Percentiles rank a stretch among this genome's conserved stretches.
phyloP scores from a whole-genome alignment of 768 basidiomycete genomes.

The Auricularia auricula-judae region DNA sequence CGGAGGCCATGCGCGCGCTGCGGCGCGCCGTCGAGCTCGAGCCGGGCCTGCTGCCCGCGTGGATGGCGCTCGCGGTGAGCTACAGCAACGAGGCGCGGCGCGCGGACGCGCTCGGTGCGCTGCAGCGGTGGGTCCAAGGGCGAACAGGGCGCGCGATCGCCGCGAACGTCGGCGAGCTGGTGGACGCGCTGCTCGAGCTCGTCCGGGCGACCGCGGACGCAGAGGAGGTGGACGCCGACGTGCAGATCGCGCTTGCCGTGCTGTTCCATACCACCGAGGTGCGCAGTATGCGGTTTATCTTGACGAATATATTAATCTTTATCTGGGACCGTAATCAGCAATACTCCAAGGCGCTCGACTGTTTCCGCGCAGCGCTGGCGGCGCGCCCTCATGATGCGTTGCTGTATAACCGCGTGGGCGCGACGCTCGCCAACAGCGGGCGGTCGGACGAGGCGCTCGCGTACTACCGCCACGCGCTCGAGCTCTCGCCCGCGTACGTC shows the following conservation, averaged over 20 bases:
- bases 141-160: slow-evolving; percentile 42
- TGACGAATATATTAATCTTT: background rate
- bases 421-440: slow-evolving; percentile 87
- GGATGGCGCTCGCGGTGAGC: slow-evolving; percentile 85
- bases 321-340: slow-evolving; percentile 38
- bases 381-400: slow-evolving; percentile 89
- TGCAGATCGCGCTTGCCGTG: slow-evolving; percentile 90
- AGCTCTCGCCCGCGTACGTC: slow-evolving; percentile 82
- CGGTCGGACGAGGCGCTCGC: slow-evolving; percentile 68
- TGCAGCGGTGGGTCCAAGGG: slow-evolving; percentile 65
- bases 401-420: slow-evolving; percentile 87
- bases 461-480: slow-evolving; percentile 79
- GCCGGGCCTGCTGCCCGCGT: slow-evolving; percentile 61
- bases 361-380: slow-evolving; percentile 80
- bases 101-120: slow-evolving; percentile 60
- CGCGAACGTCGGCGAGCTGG: slow-evolving; percentile 24
- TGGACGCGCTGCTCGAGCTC: slow-evolving; percentile 81
- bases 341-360: slow-evolving; percentile 85
- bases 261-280: slow-evolving; percentile 89
- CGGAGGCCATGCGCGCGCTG: slow-evolving; percentile 79
- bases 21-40: slow-evolving; percentile 72
- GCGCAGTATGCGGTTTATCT: slow-evolving; percentile 4
- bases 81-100: slow-evolving; percentile 84
- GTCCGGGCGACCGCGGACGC: slow-evolving; percentile 37
- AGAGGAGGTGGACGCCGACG: slow-evolving; percentile 72